Conservation (phyloP, 176 grass and related monocot genomes). For the Tillandsia leiboldiana region DNA sequence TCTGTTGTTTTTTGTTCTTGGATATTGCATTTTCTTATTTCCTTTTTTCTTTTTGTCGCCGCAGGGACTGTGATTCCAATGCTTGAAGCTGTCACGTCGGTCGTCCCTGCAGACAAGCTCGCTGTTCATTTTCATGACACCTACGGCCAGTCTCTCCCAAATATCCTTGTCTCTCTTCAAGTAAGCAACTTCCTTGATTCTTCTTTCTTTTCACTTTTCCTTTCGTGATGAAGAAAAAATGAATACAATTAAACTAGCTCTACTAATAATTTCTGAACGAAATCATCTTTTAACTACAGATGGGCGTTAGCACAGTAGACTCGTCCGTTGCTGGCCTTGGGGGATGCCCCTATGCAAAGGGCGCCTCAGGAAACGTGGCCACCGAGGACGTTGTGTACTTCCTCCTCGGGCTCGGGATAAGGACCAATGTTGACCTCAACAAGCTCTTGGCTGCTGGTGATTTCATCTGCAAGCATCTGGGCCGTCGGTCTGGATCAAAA, state of each 20-base stretch:
- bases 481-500: slow-evolving; percentile 56
- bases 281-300: slow-evolving; percentile 25
- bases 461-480: slow-evolving; percentile 79
- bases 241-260: not conserved
- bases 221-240: not conserved
- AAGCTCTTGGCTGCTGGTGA: slow-evolving; percentile 77
- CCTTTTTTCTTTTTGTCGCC: slow-evolving; percentile 1
- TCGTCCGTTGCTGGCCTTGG: slow-evolving; percentile 79
- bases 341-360: slow-evolving; percentile 80
- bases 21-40: not conserved
- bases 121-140: slow-evolving; percentile 93
- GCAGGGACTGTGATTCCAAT: slow-evolving; percentile 68
- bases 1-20: not conserved
- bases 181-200: slow-evolving; percentile 31
- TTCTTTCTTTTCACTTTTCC: not conserved
- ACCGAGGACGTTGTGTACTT: slow-evolving; percentile 82
- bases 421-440: slow-evolving; percentile 54
- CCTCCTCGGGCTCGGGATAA: slow-evolving; percentile 81
- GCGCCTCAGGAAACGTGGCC: slow-evolving; percentile 75
- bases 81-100: slow-evolving; percentile 61
- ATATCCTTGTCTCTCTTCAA: slow-evolving; percentile 74
- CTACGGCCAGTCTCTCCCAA: slow-evolving; percentile 77
- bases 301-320: slow-evolving; percentile 67
- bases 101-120: slow-evolving; percentile 66
- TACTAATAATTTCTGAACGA: not conserved